Evolutionary conservation across 352 stramenopile species (phyloP), one percentile per base, ranked within the genome.

Genomic region (Globisporangium uncinulatum): DNA sequence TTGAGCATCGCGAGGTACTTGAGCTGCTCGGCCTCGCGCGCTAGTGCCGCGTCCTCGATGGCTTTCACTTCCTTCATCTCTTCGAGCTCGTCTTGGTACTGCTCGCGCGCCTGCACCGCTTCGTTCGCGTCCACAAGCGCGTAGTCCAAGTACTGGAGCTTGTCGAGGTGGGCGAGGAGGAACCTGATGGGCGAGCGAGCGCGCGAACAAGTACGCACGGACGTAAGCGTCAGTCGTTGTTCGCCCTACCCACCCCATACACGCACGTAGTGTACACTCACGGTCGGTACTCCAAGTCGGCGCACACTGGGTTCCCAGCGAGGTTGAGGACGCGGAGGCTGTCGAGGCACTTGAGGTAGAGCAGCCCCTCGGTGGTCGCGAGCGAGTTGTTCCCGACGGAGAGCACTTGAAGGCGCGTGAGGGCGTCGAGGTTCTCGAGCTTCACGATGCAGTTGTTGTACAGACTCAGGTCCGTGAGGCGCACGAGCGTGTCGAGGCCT

Each of bases 361-460:
- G 24, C 14, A 92, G 44, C 0, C 71, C 78, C 21, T 96, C 85
- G 1, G 84, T 89, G 7, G 70, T 86, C 5, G 71, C 63, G 20
- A 98, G 78, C 9, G 77, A 71, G 59, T 98, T 98, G 69, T 97
- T 97, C 24, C 92, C 93, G 29, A 98, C 74, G 3, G 85, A 97
- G 3, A 98, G 75, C 43, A 95, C 95, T 69, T 98, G 86, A 0
- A 98, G 78, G 21, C 86, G 70, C 62, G 82, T 86, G 58, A 95
- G 92, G n/a, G 71, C 62, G 21, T 97, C 88, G 20, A 98, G 68
- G 54, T 93, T 95, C 59, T 97, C 86, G 47, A 98, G 70, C 53
- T 94, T 92, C n/a, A 71, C 43, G 60, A 98, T 97, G 61, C 86
- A 85, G 66, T 98, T 98, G 65, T 94, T 97, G 71, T 95, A 98